These are phyloP conservation scores for Hypoxylon fragiforme DNA, from an alignment of 495 filamentous ascomycete genomes.

Conservation along the genomic window DNA sequence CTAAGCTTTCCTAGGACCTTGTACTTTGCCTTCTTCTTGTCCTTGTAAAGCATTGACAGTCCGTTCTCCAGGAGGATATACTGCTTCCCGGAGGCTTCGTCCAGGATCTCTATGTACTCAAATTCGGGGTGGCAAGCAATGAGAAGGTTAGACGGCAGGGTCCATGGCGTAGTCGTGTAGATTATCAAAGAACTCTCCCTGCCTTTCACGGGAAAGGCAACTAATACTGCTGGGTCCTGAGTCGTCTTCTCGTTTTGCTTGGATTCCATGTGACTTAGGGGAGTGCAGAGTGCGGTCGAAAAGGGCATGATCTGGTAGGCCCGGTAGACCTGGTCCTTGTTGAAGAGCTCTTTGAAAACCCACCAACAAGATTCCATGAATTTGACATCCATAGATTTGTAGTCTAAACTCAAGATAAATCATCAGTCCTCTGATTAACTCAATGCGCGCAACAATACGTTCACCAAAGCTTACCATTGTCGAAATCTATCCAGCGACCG, in stretches of 20 bases:
- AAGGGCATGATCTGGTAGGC: slow-evolving; percentile 88
- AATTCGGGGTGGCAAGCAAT: slow-evolving; percentile 86
- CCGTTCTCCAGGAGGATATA: slow-evolving; percentile 88
- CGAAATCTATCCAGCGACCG: slow-evolving; percentile 98
- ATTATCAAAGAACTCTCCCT: slow-evolving; percentile 27
- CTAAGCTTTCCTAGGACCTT: slow-evolving; percentile 81
- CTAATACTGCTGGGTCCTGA: slow-evolving; percentile 30
- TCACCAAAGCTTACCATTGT: slow-evolving; percentile 59
- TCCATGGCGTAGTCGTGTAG: slow-evolving; percentile 92
- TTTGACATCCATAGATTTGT: slow-evolving; percentile 77
- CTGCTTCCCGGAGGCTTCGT: slow-evolving; percentile 77
- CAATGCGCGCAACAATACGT: neutral
- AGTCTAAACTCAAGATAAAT: slow-evolving; percentile 4
- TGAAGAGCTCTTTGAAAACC: slow-evolving; percentile 83
- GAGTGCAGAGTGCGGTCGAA: slow-evolving; percentile 80
- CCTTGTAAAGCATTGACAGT: slow-evolving; percentile 87
- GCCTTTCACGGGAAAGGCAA: slow-evolving; percentile 29
- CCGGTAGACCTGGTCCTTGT: slow-evolving; percentile 79
- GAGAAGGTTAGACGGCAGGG: slow-evolving; percentile 79
- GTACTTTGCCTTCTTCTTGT: slow-evolving; percentile 96
- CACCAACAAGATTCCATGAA: slow-evolving; percentile 94
- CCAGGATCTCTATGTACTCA: slow-evolving; percentile 90
- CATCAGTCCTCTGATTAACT: neutral
- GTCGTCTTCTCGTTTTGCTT: slow-evolving; percentile 63
- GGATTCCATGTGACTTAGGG: slow-evolving; percentile 84